These are phyloP conservation scores for Coemansia sp. DNA, from an alignment of 192 early-diverging fungal species.

Conservation along the genomic window DNA sequence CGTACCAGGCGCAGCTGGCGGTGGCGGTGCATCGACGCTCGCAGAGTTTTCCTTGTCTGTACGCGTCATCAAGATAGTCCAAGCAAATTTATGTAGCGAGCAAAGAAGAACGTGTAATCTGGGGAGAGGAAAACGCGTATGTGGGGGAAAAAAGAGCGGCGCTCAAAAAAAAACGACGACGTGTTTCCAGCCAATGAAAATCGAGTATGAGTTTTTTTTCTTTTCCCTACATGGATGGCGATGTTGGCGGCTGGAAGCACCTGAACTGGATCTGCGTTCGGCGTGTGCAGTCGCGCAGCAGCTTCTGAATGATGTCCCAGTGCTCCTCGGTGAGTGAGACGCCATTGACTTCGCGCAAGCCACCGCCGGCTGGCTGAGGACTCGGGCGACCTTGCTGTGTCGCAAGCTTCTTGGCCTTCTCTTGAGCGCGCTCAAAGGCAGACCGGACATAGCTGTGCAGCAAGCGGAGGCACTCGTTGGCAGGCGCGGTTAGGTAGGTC, in stretches of 20 bases:
- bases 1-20: background rate
- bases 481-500: conserved; percentile 67
- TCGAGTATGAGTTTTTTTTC: background rate
- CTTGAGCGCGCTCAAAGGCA: conserved; percentile 55
- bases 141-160: background rate
- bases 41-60: conserved; percentile 29
- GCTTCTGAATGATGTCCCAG: conserved; percentile 51
- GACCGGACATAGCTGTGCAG: conserved; percentile 76
- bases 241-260: conserved; percentile 55
- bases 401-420: conserved; percentile 35
- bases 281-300: conserved; percentile 58
- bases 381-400: conserved; percentile 31
- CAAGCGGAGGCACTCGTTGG: conserved; percentile 66
- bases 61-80: conserved; percentile 3
- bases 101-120: background rate
- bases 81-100: background rate
- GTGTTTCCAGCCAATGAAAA: conserved; percentile 1
- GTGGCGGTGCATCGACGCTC: background rate
- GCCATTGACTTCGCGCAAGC: conserved; percentile 29
- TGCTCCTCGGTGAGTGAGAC: conserved; percentile 34
- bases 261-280: conserved; percentile 65
- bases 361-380: conserved; percentile 21
- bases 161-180: background rate
- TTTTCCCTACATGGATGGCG: background rate
- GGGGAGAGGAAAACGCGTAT: background rate